Percentiles rank a stretch among this genome's conserved stretches.
phyloP scores from a whole-genome alignment of 345 rosid species.

The Nasturtium officinale region DNA sequence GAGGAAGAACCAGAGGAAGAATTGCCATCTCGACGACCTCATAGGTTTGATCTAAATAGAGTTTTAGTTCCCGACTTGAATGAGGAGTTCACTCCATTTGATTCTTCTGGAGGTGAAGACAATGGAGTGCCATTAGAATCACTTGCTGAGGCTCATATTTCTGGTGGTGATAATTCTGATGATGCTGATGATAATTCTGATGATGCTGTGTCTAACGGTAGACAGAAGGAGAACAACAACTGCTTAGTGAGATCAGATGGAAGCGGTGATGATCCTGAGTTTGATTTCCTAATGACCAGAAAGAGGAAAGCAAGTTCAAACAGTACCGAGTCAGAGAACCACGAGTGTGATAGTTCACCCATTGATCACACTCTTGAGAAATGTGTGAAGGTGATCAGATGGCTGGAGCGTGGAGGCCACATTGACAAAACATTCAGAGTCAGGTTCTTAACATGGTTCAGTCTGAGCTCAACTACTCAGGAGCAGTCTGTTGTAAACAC shows the following conservation, averaged over 20 bases:
- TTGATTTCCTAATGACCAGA: slow-evolving; percentile 61
- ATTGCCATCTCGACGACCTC: slow-evolving; percentile 52
- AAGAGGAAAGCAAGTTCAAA: slow-evolving; percentile 63
- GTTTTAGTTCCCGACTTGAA: slow-evolving; percentile 90
- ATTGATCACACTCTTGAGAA: slow-evolving; percentile 83
- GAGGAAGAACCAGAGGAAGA: slow-evolving; percentile 46
- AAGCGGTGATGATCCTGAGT: slow-evolving; percentile 57
- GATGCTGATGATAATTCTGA: slow-evolving; percentile 57
- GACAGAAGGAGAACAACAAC: slow-evolving; percentile 55
- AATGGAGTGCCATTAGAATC: slow-evolving; percentile 64
- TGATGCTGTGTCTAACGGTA: slow-evolving; percentile 72
- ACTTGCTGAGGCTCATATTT: slow-evolving; percentile 53
- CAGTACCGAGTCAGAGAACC: slow-evolving; percentile 61
- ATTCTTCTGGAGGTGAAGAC: slow-evolving; percentile 87
- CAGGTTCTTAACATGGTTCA: slow-evolving; percentile 92
- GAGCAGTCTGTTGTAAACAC: slow-evolving; percentile 90
- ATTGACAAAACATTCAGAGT: slow-evolving; percentile 77
- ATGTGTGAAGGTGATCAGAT: slow-evolving; percentile 77
- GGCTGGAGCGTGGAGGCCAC: slow-evolving; percentile 83
- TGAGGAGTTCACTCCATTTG: slow-evolving; percentile 80
- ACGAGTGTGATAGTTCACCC: slow-evolving; percentile 83
- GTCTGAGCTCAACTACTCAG: slow-evolving; percentile 78
- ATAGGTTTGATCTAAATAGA: slow-evolving; percentile 75
- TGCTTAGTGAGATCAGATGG: slow-evolving; percentile 63
- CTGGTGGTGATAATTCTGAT: slow-evolving; percentile 1